Conservation (phyloP, 139 green algal species). For the Tetradesmus lagerheimii region DNA sequence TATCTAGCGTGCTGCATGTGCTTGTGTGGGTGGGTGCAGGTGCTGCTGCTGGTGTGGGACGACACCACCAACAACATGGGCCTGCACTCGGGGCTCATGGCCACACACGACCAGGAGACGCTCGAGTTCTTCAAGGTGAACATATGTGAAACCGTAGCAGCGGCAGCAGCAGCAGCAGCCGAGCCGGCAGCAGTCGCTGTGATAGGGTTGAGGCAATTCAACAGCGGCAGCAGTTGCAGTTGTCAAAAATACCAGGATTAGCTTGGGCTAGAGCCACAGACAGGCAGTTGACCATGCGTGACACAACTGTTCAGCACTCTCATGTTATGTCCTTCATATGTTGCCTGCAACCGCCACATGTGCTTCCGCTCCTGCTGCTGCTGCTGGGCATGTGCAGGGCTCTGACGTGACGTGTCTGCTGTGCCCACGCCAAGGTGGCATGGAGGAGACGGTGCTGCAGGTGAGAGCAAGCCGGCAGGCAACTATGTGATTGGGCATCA, state of each 20-base stretch:
- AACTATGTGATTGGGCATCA: no score
- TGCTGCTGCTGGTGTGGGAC: constrained; percentile 76
- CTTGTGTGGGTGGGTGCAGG: constrained; percentile 14
- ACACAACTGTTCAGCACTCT: no score
- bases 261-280: no score
- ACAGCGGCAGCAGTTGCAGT: not conserved
- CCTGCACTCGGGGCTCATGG: constrained; percentile 64
- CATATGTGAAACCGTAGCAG: not conserved
- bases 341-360: no score
- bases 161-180: not conserved
- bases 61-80: constrained; percentile 60
- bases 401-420: constrained; percentile 64
- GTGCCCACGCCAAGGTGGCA: constrained; percentile 47
- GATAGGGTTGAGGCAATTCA: not conserved
- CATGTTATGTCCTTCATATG: no score
- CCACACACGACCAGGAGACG: constrained; percentile 72
- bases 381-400: not conserved
- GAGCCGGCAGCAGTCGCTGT: no score
- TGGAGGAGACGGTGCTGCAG: constrained; percentile 48
- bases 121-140: constrained; percentile 58
- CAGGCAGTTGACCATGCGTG: no score
- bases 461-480: no score
- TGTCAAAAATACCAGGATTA: no score
- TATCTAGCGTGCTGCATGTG: not conserved
- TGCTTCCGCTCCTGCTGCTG: not conserved